These are phyloP conservation scores for Penicillium sp. DNA, from an alignment of 2,329 filamentous ascomycete genomes.

Conservation along the genomic window DNA sequence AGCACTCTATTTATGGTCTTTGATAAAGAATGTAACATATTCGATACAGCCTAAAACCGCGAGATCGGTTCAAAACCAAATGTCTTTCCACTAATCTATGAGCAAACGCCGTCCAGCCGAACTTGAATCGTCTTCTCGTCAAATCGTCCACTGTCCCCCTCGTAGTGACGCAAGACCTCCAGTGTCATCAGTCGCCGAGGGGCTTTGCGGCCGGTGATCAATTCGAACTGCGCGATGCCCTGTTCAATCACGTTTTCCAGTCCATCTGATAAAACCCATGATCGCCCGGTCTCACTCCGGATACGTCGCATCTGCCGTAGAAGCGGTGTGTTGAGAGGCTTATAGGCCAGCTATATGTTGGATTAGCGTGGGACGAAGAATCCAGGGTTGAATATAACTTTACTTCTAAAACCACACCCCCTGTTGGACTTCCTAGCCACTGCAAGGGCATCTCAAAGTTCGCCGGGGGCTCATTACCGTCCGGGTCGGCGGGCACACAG, in stretches of 20 bases:
- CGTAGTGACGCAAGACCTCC: slow-evolving; percentile 49
- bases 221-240: slow-evolving; percentile 74
- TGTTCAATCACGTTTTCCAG: slow-evolving; percentile 73
- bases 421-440: slow-evolving; percentile 69
- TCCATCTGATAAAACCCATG: slow-evolving; percentile 71
- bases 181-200: slow-evolving; percentile 67
- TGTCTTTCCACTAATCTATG: slow-evolving; percentile 2
- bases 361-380: slow-evolving; percentile 20
- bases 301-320: slow-evolving; percentile 61
- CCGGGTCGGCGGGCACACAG: slow-evolving; percentile 67
- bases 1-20: neutral
- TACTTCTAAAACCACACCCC: slow-evolving; percentile 70
- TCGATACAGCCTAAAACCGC: neutral
- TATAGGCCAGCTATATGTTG: slow-evolving; percentile 54
- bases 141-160: slow-evolving; percentile 33
- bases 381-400: neutral
- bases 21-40: neutral
- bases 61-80: neutral
- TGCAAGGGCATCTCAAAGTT: slow-evolving; percentile 64
- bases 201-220: slow-evolving; percentile 70
- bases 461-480: slow-evolving; percentile 60
- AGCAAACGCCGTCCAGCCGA: slow-evolving; percentile 30
- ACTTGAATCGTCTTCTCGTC: slow-evolving; percentile 39
- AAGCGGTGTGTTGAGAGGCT: slow-evolving; percentile 66
- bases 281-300: slow-evolving; percentile 49